Conservation (phyloP, 2,329 filamentous ascomycete genomes). For the Aureobasidium musti region DNA sequence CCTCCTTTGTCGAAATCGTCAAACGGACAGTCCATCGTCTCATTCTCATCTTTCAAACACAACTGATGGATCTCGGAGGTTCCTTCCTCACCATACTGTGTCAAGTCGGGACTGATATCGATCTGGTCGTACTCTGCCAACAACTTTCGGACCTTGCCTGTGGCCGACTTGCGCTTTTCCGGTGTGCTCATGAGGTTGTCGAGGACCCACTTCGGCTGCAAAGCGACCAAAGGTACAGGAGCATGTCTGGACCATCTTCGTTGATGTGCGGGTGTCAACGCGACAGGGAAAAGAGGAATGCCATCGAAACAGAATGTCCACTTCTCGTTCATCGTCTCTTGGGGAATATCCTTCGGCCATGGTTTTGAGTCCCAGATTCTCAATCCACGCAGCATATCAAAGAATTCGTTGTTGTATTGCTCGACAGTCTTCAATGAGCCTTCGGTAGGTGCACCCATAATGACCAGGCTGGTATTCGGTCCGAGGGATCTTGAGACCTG, state of each 20-base stretch:
- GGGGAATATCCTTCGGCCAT: conserved; percentile 32
- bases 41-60: conserved; percentile 33
- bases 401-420: conserved; percentile 33
- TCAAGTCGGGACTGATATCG: conserved; percentile 32
- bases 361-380: conserved; percentile 33
- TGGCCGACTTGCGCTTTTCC: conserved; percentile 33
- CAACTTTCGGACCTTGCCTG: conserved; percentile 33
- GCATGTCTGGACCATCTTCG: conserved; percentile 33
- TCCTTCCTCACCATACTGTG: conserved; percentile 31
- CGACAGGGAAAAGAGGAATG: conserved; percentile 32
- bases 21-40: conserved; percentile 32
- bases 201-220: conserved; percentile 34
- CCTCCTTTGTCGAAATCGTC: conserved; percentile 33
- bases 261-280: conserved; percentile 34
- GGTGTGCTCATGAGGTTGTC: conserved; percentile 32
- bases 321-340: conserved; percentile 31
- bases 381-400: conserved; percentile 33
- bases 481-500: conserved; percentile 32
- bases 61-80: conserved; percentile 33
- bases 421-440: conserved; percentile 31
- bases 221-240: conserved; percentile 32
- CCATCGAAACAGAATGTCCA: conserved; percentile 34
- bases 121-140: conserved; percentile 33
- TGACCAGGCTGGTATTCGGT: conserved; percentile 33
- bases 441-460: conserved; percentile 34